Conservation (phyloP, 2,329 filamentous ascomycete genomes). For the Tolypocladium sp. region DNA sequence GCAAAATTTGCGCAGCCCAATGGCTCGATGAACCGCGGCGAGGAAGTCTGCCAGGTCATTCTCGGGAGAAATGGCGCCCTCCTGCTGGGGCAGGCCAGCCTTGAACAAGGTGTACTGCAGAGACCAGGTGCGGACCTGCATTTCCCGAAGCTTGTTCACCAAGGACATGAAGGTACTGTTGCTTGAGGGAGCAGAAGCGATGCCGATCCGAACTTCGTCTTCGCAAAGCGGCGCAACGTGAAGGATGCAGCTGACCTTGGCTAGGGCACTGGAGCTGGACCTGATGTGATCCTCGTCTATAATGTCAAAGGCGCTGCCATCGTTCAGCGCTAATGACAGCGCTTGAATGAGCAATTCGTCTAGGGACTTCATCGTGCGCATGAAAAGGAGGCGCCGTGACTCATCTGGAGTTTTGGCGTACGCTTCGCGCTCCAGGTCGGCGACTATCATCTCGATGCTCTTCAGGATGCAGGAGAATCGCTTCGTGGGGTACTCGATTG, state of each 20-base stretch:
- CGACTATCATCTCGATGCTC: conserved; percentile 74
- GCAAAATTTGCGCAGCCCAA: conserved; percentile 80
- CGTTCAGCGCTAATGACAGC: conserved; percentile 59
- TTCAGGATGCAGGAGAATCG: conserved; percentile 80
- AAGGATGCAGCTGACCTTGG: conserved; percentile 62
- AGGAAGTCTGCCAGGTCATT: conserved; percentile 73
- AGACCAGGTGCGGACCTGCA: conserved; percentile 83
- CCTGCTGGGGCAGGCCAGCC: conserved; percentile 62
- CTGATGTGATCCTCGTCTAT: conserved; percentile 72
- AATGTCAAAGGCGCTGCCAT: conserved; percentile 68
- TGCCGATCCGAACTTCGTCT: conserved; percentile 74
- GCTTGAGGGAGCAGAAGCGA: conserved; percentile 50
- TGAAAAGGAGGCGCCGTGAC: conserved; percentile 59
- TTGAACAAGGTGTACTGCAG: conserved; percentile 75
- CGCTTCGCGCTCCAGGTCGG: conserved; percentile 52
- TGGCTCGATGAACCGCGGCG: conserved; percentile 70
- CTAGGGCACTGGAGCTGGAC: conserved; percentile 62
- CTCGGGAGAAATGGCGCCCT: conserved; percentile 54
- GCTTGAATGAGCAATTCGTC: conserved; percentile 68
- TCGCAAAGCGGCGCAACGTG: conserved; percentile 76
- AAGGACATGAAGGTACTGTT: conserved; percentile 43
- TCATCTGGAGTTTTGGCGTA: conserved; percentile 49
- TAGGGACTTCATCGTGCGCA: conserved; percentile 70
- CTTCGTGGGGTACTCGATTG: conserved; percentile 79
- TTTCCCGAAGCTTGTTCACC: conserved; percentile 68